Evolutionary conservation across 768 basidiomycete genomes (phyloP).

Genomic region (Hygrophorus russula): DNA sequence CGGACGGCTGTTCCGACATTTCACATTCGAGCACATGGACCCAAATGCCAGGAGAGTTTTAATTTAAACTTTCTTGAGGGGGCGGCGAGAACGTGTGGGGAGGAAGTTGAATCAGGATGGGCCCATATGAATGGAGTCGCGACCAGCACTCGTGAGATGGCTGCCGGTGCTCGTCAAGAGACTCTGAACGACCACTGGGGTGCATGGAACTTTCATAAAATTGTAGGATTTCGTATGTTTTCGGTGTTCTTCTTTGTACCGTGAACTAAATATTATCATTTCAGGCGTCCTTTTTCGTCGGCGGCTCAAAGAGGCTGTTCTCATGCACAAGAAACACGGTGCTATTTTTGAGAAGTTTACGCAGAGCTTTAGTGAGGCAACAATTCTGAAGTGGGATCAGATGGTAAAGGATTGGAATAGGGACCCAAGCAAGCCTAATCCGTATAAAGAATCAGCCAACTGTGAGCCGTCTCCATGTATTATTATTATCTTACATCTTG

Average conservation of each 20-base stretch:
- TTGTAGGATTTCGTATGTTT: slow-evolving; percentile 3
- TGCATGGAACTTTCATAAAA: slow-evolving; percentile 18
- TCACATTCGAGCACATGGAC: slow-evolving; percentile 16
- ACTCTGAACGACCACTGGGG: slow-evolving; percentile 18
- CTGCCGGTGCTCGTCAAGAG: slow-evolving; percentile 16
- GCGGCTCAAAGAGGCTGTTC: background rate
- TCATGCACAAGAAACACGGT: background rate
- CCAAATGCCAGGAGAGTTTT: slow-evolving; percentile 10
- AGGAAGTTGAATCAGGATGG: slow-evolving; percentile 24
- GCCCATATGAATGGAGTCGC: slow-evolving; percentile 15
- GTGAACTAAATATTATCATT: background rate
- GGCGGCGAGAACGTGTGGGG: slow-evolving; percentile 21
- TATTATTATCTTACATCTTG: background rate
- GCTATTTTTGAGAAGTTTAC: background rate
- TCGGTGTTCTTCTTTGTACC: background rate
- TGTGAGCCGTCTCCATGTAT: slow-evolving; percentile 12
- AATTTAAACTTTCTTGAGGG: slow-evolving; percentile 14
- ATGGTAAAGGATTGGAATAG: slow-evolving; percentile 6
- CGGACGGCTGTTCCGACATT: slow-evolving; percentile 17
- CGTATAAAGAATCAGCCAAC: slow-evolving; percentile 2
- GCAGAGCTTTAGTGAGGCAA: background rate
- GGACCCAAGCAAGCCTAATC: slow-evolving; percentile 6
- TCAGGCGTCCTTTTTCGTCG: background rate
- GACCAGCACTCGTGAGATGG: slow-evolving; percentile 22
- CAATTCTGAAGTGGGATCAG: background rate